Evolutionary conservation across 2,329 filamentous ascomycete species (phyloP), one percentile per base, ranked within the genome.

Genomic region (Colletotrichum tanaceti): DNA sequence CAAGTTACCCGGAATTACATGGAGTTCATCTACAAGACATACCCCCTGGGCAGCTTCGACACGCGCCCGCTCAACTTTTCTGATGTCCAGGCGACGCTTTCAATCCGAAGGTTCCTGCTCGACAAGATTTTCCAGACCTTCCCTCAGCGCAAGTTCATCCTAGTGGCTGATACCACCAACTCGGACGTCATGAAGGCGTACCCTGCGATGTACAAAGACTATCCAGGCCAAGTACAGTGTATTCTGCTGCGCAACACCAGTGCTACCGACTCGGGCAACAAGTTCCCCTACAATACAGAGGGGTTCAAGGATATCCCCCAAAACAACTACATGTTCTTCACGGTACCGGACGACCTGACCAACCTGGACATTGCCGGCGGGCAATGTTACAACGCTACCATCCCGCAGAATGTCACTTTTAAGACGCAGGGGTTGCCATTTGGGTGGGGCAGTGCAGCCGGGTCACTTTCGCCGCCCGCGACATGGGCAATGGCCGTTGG

Each of bases 21-120:
- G 91, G 86, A 91, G 68, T 91, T 91, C 78, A 93, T 94, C 77
- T 94, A 91, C 83, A 87, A 88, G 74, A 93, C 86, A 7, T 94
- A 94, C 76, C 92, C 92, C 0, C 86, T 89, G 16, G 92, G 92
- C 50, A 91, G 89, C 49, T 93, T 93, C 76, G 92, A 94, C 74
- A 93, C 91, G 1, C 87, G 91, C 0, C 91, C 92, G 0, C 85
- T 94, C 22, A 94, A 94, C 82, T 93, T 94, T 80, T 90, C 87
- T n/a, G 90, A 94, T 71, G 83, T 91, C 14, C 83, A 80, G n/a
- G 91, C 90, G 4, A 93, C 91, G 0, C 84, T 94, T 44, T 86
- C 86, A 6, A 92, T 94, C 75, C 90, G 92, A 55, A 86, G 86
- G 65, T 91, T 84, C 77, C 84, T 94, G 1, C 85, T 94, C 18